These are phyloP conservation scores for Ensete glaucum DNA, from an alignment of 176 grass and related monocot species.

Conservation along the genomic window DNA sequence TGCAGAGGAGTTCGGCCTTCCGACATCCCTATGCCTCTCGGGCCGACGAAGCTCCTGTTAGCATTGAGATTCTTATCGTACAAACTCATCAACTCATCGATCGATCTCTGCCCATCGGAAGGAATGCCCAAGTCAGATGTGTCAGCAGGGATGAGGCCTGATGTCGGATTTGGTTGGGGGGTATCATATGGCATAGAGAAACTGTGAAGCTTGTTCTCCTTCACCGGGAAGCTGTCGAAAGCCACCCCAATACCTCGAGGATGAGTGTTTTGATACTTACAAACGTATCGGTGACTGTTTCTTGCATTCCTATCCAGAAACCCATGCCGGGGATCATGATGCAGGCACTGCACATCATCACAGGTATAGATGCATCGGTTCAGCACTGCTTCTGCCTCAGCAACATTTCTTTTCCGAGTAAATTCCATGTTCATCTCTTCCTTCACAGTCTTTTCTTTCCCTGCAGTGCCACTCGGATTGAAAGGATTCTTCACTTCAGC, in stretches of 20 bases:
- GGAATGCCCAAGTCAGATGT: neutral
- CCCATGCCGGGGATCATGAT: neutral
- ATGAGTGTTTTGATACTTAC: slow-evolving; percentile 7
- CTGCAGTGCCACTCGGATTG: slow-evolving; percentile 3
- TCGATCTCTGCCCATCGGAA: slow-evolving; percentile 1
- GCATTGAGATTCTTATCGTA: slow-evolving; percentile 5
- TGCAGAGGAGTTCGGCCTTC: neutral
- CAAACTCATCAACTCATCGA: slow-evolving; percentile 5
- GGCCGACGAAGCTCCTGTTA: neutral
- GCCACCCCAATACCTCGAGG: neutral
- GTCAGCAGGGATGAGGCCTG: neutral
- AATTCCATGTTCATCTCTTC: slow-evolving; percentile 64
- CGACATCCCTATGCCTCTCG: neutral
- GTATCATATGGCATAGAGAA: neutral
- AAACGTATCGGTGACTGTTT: neutral
- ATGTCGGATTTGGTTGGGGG: neutral
- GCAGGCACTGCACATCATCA: neutral
- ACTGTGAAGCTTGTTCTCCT: neutral
- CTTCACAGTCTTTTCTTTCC: slow-evolving; percentile 53
- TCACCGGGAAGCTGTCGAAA: neutral
- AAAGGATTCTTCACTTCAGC: slow-evolving; percentile 10
- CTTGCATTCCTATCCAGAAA: slow-evolving; percentile 4
- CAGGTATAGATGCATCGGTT: neutral
- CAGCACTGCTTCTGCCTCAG: neutral
- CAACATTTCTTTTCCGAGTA: slow-evolving; percentile 35